Percentiles rank a stretch among this genome's conserved stretches.
phyloP scores from a whole-genome alignment of 352 stramenopile species.

The Globisporangium iwayamae region DNA sequence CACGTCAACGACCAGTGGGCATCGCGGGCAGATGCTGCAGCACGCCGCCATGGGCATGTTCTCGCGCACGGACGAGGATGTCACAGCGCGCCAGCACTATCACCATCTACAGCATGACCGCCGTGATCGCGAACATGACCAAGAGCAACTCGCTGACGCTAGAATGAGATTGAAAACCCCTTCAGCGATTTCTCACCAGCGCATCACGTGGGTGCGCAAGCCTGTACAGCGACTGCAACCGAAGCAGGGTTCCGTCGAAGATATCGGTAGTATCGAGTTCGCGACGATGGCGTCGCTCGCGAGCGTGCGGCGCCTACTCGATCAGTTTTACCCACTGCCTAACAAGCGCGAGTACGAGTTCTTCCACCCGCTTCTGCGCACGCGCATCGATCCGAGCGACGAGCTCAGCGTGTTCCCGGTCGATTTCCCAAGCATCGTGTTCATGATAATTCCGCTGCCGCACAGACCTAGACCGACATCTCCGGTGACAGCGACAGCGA shows the following conservation, averaged over 20 bases:
- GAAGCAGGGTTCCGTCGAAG: conserved; percentile 3
- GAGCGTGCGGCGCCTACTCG: conserved; percentile 22
- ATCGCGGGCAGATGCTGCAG: conserved; percentile 10
- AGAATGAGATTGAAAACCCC: not conserved
- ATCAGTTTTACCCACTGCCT: conserved; percentile 30
- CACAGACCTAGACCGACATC: not conserved
- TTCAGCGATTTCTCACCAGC: not conserved
- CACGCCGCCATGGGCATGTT: conserved; percentile 7
- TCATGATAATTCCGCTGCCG: conserved; percentile 6
- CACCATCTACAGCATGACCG: not conserved
- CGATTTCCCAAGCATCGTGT: conserved; percentile 13
- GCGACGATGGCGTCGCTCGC: conserved; percentile 22
- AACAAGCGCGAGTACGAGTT: conserved; percentile 26
- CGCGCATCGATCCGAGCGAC: conserved; percentile 11
- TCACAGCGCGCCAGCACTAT: not conserved
- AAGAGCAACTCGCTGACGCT: not conserved
- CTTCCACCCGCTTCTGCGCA: conserved; percentile 15
- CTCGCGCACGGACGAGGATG: not conserved
- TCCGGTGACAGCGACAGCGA: not conserved
- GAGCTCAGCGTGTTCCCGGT: conserved; percentile 11
- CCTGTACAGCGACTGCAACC: conserved; percentile 14
- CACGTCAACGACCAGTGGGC: not conserved
- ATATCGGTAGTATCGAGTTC: conserved; percentile 25
- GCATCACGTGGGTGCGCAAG: conserved; percentile 21
- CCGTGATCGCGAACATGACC: not conserved